Base-by-base conservation (phyloP, 805 yeast species). In the Wickerhamiella azymoides region DNA sequence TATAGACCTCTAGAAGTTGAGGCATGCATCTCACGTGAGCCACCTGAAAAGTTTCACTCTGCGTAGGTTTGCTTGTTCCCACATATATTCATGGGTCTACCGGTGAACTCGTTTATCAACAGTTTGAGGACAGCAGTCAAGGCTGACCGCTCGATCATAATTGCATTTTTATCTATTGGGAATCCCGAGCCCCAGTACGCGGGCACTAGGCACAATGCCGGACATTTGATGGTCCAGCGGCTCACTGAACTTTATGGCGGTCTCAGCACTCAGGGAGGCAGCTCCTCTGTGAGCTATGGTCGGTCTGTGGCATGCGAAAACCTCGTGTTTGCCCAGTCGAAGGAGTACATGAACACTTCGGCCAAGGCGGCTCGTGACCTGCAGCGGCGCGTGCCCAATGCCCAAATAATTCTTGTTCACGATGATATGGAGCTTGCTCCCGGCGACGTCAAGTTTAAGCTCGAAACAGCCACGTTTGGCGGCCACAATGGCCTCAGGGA, bases 401-500 rank as follows among this genome's bases (percentile, higher is more conserved):
- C 47, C 35, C 52, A 50, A 24, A 35, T 48, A n/a, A 68, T 85
- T 1, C 72, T 85, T 0, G 55, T 86, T 1, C 93, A 84, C 57
- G 96, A 88, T 59, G 96, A 88, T 52, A 58, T 86, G 39, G 79
- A 77, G 49, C 58, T 78, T 11, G 73, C 72, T 0, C 52, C 78
- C 2, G 96, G 96, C 0, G 72, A 74, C 45, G 65, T 77, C 17
- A 80, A 80, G 54, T 58, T 80, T 49, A 67, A 89, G 40, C 66
- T 64, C 14, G 78, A 76, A 11, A 72, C 75, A 1, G 68, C 80
- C 0, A 73, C 84, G 37, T 69, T 77, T 13, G 67, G 92, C 39
- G 96, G 95, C 0, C 97, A 88, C 56, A 85, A 84, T 57, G 96
- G 96, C 0, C 66, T 88, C 24, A 71, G 71, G 50, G 74, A 80